Percentiles rank a stretch among this genome's conserved stretches.
Evolutionary conservation across 1,284 basidiomycete genomes (phyloP).

Genomic region (Mycocalia duriaeana): DNA sequence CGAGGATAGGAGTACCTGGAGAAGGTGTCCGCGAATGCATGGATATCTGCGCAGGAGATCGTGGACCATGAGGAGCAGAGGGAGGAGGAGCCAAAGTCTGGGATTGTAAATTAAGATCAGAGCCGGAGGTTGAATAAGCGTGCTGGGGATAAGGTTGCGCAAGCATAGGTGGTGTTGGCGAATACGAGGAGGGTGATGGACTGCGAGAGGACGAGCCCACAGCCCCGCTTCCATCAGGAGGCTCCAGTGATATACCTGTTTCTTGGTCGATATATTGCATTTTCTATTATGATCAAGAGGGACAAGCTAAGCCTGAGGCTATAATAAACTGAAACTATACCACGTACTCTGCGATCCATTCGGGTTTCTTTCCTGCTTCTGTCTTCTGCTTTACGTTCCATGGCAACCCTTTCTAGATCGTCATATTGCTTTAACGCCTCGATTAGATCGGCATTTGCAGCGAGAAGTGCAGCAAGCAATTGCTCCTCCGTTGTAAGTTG

Average conservation of each 20-base stretch:
- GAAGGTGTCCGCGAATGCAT: slow-evolving; percentile 44
- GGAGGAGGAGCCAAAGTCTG: slow-evolving; percentile 58
- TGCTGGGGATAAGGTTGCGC: slow-evolving; percentile 23
- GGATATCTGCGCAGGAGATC: slow-evolving; percentile 44
- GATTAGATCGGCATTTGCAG: slow-evolving; percentile 49
- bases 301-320: background rate
- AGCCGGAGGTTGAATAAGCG: slow-evolving; percentile 8
- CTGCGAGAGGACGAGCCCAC: slow-evolving; percentile 15
- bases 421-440: slow-evolving; percentile 46
- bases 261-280: slow-evolving; percentile 31
- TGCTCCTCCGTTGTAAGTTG: slow-evolving; percentile 56
- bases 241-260: slow-evolving; percentile 7
- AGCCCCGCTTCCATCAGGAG: slow-evolving; percentile 1
- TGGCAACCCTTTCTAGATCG: slow-evolving; percentile 61
- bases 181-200: slow-evolving; percentile 17
- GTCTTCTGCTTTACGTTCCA: slow-evolving; percentile 58
- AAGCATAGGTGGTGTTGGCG: slow-evolving; percentile 11
- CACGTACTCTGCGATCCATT: slow-evolving; percentile 53
- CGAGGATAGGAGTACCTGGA: slow-evolving; percentile 21
- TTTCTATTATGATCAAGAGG: slow-evolving; percentile 7
- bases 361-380: slow-evolving; percentile 53
- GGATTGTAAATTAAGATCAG: slow-evolving; percentile 11
- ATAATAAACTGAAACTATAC: background rate
- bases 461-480: slow-evolving; percentile 59
- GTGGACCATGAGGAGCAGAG: slow-evolving; percentile 63